Percentiles rank a stretch among this genome's conserved stretches.
Evolutionary conservation across 2,329 filamentous ascomycete species (phyloP).

Genomic region (Keithomyces neogunnii): DNA sequence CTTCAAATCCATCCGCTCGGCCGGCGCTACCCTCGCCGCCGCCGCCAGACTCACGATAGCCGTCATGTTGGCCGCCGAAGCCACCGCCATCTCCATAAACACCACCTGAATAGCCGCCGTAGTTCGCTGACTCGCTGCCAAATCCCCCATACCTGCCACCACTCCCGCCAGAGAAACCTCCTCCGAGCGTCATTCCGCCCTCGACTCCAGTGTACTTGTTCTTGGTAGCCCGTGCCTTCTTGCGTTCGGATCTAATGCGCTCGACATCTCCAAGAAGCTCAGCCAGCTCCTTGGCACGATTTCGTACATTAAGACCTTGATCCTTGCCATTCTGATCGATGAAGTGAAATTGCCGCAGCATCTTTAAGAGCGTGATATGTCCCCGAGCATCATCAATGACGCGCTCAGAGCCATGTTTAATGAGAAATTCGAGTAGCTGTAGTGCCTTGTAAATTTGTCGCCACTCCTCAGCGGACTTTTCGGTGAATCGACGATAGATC

Average conservation of each 20-base stretch:
- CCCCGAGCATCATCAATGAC: conserved; percentile 96
- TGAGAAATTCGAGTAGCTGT: conserved; percentile 90
- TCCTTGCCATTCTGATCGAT: conserved; percentile 97
- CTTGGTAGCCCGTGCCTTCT: conserved; percentile 83
- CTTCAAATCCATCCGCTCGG: conserved; percentile 75
- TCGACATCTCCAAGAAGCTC: conserved; percentile 93
- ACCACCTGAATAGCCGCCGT: conserved; percentile 58
- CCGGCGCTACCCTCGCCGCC: conserved; percentile 73
- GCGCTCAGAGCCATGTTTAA: conserved; percentile 96
- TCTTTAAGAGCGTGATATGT: conserved; percentile 91
- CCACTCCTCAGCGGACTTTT: conserved; percentile 98
- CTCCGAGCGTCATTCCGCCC: conserved; percentile 59
- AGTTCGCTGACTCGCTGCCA: conserved; percentile 73
- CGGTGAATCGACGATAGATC: conserved; percentile 98
- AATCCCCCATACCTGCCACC: conserved; percentile 76
- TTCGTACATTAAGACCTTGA: conserved; percentile 94
- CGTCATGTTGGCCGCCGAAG: conserved; percentile 58
- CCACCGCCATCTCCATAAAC: conserved; percentile 96
- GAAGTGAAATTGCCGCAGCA: conserved; percentile 97
- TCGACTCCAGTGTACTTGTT: conserved; percentile 96
- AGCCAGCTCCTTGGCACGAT: conserved; percentile 88
- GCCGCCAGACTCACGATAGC: conserved; percentile 88
- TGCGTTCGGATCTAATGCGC: conserved; percentile 69
- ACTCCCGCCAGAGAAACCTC: conserved; percentile 37
- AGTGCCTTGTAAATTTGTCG: conserved; percentile 98